Conservation (phyloP, 805 yeast genomes). For the Metschnikowia shivogae region DNA sequence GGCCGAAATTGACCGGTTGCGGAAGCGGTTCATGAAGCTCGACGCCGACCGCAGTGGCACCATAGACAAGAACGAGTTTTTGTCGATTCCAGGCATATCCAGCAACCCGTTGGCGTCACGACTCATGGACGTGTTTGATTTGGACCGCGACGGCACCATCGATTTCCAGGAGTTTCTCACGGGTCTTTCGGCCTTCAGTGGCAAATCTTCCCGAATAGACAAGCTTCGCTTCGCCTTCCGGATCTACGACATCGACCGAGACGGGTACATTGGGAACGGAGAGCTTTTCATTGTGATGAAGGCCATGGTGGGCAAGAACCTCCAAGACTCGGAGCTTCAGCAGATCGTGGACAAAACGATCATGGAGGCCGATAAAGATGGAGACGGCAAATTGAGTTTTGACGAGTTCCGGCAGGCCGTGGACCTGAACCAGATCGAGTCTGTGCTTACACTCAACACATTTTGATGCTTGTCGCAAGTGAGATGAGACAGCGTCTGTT, state of each 20-base stretch:
- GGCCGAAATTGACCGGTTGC: constrained; percentile 86
- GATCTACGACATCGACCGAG: constrained; percentile 92
- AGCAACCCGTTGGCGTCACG: constrained; percentile 86
- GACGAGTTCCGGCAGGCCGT: constrained; percentile 78
- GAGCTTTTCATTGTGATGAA: constrained; percentile 88
- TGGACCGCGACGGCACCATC: constrained; percentile 86
- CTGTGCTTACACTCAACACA: constrained; percentile 51
- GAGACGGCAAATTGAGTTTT: constrained; percentile 81
- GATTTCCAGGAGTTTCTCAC: constrained; percentile 93
- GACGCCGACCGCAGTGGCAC: constrained; percentile 93
- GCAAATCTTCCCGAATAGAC: constrained; percentile 74
- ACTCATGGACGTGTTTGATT: constrained; percentile 90
- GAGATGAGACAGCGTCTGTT: too few relatives aligned
- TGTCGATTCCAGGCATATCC: constrained; percentile 88
- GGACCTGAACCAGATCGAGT: constrained; percentile 55
- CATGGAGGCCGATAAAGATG: constrained; percentile 92
- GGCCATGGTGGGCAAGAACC: constrained; percentile 94
- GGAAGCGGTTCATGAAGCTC: constrained; percentile 90
- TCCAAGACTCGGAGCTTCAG: constrained; percentile 83
- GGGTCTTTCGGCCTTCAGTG: constrained; percentile 82
- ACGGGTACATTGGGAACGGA: constrained; percentile 93
- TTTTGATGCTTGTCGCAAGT: constrained; percentile 20
- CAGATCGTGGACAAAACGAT: constrained; percentile 97
- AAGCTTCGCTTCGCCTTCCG: constrained; percentile 86
- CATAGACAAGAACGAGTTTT: constrained; percentile 84